These are phyloP conservation scores for Basidiobolus meristosporus DNA, from an alignment of 371 early-diverging fungal genomes.

Conservation along the genomic window DNA sequence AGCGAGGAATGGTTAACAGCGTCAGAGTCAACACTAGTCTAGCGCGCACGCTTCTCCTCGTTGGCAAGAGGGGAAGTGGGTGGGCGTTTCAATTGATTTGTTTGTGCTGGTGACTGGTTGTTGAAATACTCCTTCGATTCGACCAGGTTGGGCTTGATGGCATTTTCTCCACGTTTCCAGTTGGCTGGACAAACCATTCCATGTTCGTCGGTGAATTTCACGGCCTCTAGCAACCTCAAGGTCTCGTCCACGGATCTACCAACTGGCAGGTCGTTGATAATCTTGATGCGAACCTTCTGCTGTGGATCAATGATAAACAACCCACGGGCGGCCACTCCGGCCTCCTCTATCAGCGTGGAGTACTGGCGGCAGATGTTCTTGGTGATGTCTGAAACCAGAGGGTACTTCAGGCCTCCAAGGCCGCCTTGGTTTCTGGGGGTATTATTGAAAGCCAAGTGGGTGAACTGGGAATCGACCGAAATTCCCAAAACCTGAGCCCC, in stretches of 20 bases:
- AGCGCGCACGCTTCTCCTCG: no score
- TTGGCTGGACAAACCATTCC: no score
- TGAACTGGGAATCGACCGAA: conserved; percentile 33
- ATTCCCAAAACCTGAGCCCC: conserved; percentile 13
- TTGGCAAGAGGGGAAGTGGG: no score
- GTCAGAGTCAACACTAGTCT: no score
- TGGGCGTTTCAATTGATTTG: no score
- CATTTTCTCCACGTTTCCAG: no score
- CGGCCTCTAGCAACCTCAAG: conserved; percentile 85
- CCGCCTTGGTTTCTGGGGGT: no score
- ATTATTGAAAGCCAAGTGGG: conserved; percentile 57
- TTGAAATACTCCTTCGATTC: no score
- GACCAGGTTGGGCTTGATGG: no score
- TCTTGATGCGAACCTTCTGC: conserved; percentile 50
- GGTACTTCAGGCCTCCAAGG: no score
- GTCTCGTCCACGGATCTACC: conserved; percentile 93
- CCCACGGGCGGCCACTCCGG: conserved; percentile 42
- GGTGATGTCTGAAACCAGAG: conserved; percentile 43
- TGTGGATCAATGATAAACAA: conserved; percentile 90
- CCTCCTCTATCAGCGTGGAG: conserved; percentile 39
- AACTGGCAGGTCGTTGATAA: conserved; percentile 68
- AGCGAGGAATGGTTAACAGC: no score
- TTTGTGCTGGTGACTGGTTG: no score
- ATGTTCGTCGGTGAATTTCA: conserved; percentile 72
- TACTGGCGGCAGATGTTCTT: conserved; percentile 38